Conservation (phyloP, 2,329 filamentous ascomycete genomes). For the Fusarium sp. region DNA sequence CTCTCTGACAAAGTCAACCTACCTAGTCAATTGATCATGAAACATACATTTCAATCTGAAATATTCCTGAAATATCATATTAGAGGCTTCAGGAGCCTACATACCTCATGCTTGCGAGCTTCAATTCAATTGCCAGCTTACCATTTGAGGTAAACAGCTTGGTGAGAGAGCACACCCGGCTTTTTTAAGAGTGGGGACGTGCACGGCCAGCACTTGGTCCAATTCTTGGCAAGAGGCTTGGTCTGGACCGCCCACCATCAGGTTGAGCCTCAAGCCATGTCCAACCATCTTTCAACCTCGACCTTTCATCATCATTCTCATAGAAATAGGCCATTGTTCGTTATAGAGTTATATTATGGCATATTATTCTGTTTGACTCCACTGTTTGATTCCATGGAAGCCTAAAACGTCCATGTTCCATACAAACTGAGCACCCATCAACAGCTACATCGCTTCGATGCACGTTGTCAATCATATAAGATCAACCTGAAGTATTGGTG, state of each 20-base stretch:
- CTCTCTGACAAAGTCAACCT: neutral
- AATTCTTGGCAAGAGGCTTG: slow-evolving; percentile 23
- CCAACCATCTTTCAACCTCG: slow-evolving; percentile 9
- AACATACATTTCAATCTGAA: neutral
- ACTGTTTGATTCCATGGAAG: neutral
- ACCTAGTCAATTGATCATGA: neutral
- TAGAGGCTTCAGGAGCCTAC: too few species aligned
- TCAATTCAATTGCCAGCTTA: neutral
- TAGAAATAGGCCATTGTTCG: neutral
- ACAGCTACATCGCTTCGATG: neutral
- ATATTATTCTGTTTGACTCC: neutral
- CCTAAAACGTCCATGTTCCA: neutral
- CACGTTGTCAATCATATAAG: neutral
- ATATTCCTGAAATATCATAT: too few species aligned
- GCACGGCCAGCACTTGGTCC: slow-evolving; percentile 11
- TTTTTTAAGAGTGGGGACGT: slow-evolving; percentile 12
- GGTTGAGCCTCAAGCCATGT: slow-evolving; percentile 11
- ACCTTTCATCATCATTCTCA: neutral
- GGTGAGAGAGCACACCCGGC: neutral
- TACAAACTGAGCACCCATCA: neutral
- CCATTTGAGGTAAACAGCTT: neutral
- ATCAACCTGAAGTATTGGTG: neutral
- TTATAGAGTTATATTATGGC: neutral
- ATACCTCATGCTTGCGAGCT: too few species aligned
- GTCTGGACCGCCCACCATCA: slow-evolving; percentile 9